Conservation (phyloP, 2,329 filamentous ascomycete species). For the Colletotrichum magnum region DNA sequence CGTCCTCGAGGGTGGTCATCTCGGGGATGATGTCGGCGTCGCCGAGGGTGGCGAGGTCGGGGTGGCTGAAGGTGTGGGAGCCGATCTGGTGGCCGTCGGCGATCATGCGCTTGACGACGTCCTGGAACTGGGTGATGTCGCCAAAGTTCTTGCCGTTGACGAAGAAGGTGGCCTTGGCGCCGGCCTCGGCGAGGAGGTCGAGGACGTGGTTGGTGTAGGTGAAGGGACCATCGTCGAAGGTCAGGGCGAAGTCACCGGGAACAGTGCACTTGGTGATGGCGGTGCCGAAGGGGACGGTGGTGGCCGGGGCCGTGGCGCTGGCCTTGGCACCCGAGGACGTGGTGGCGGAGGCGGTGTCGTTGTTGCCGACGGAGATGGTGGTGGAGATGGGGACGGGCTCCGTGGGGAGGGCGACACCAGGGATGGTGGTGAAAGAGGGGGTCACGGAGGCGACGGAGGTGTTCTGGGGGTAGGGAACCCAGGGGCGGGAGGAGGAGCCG, state of each 20-base stretch:
- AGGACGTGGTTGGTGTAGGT: slow-evolving; percentile 58
- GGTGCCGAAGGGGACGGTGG: slow-evolving; percentile 47
- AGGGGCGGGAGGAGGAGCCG: slow-evolving; percentile 13
- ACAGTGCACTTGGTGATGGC: slow-evolving; percentile 53
- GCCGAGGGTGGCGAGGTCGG: slow-evolving; percentile 54
- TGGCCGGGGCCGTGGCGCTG: slow-evolving; percentile 51
- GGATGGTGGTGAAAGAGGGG: slow-evolving; percentile 27
- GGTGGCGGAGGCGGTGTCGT: slow-evolving; percentile 19
- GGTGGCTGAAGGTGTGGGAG: slow-evolving; percentile 57
- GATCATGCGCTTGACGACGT: slow-evolving; percentile 58
- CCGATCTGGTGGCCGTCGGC: slow-evolving; percentile 61
- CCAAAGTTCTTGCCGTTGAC: slow-evolving; percentile 57
- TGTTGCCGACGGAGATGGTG: slow-evolving; percentile 35
- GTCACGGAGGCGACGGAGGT: slow-evolving; percentile 20
- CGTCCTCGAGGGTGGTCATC: slow-evolving; percentile 61
- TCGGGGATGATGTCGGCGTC: slow-evolving; percentile 52
- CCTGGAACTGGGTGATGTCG: slow-evolving; percentile 56
- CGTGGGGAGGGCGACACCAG: slow-evolving; percentile 31
- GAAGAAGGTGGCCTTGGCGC: slow-evolving; percentile 58
- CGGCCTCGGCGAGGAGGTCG: slow-evolving; percentile 50
- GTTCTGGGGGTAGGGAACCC: slow-evolving; percentile 32
- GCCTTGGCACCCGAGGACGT: neutral
- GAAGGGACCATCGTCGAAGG: slow-evolving; percentile 64
- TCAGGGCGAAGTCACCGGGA: slow-evolving; percentile 58
- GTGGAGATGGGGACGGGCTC: slow-evolving; percentile 24